Percentiles rank a stretch among this genome's conserved stretches.
Evolutionary conservation across 2,329 filamentous ascomycete genomes (phyloP).

Genomic region (Stemphylium beticola): DNA sequence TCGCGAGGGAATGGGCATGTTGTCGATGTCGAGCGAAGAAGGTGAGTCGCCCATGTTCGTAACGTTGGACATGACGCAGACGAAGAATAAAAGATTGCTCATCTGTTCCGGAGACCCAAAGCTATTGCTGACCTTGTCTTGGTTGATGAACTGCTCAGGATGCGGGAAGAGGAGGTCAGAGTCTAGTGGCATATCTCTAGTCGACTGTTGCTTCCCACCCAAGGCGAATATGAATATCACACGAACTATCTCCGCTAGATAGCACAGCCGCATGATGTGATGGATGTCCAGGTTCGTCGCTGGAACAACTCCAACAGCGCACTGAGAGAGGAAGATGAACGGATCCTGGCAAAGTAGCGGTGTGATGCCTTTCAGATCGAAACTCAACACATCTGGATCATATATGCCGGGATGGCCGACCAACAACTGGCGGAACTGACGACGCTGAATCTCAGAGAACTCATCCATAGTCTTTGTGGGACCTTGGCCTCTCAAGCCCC

Average conservation of each 20-base stretch:
- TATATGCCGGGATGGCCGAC: conserved; percentile 58
- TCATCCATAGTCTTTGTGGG: conserved; percentile 70
- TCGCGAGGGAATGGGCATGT: conserved; percentile 28
- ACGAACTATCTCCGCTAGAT: conserved; percentile 89
- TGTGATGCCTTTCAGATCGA: conserved; percentile 52
- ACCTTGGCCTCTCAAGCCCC: conserved; percentile 67
- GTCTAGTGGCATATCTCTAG: conserved; percentile 3
- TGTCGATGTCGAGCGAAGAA: conserved; percentile 31
- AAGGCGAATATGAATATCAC: conserved; percentile 65
- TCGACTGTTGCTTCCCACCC: conserved; percentile 14
- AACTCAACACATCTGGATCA: conserved; percentile 41
- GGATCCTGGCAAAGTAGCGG: conserved; percentile 72
- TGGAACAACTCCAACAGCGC: conserved; percentile 71
- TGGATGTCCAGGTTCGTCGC: conserved; percentile 74
- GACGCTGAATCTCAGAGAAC: conserved; percentile 70
- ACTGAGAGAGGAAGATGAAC: conserved; percentile 83
- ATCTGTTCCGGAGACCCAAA: conserved; percentile 36
- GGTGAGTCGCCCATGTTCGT: conserved; percentile 32
- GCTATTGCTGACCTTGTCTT: conserved; percentile 30
- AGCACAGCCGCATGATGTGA: conserved; percentile 83
- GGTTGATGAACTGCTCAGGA: conserved; percentile 34
- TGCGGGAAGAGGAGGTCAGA: conserved; percentile 15
- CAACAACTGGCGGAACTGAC: conserved; percentile 79
- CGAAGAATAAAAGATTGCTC: conserved; percentile 39
- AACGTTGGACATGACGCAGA: conserved; percentile 41